Base-by-base conservation (phyloP, 2,329 filamentous ascomycete species). In the Cordyceps sp. region DNA sequence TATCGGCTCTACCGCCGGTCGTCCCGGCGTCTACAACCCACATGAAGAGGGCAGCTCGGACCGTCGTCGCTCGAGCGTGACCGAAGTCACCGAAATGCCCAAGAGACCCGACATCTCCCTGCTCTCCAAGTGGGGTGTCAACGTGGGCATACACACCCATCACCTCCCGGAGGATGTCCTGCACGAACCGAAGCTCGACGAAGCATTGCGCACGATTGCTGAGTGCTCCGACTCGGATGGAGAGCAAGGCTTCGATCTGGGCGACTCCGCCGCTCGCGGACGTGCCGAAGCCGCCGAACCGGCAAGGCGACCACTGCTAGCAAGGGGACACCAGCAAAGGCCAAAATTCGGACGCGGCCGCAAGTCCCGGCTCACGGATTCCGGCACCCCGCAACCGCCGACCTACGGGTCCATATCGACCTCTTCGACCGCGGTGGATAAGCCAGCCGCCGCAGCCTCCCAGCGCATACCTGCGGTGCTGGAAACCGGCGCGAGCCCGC, bases 111-210 rank as follows among this genome's bases (percentile, higher is more conserved):
- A 59, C 1, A 60, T 70, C 16, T 59, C 60, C 4, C 52, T 55
- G 13, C 47, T 70, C 14, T 52, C 58, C 40, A 63, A 67, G 52
- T 53, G 80, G 30, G 75, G 75, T 4, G 63, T 81, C 16, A 80
- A 62, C 40, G 62, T 83, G 38, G 77, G 78, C 2, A 86, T 88
- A 54, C 75, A 76, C 39, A 85, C 81, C 4, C 78, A 85, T 40
- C 72, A 73, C 34, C 55, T 92, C 2, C 65, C 73, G 8, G 64
- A 71, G 35, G 67, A 72, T 17, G 65, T 78, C 10, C 58, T 81
- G 4, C 58, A 62, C 10, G 49, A 57, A 17, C 42, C 49, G 8
- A 42, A 41, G 24, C 46, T 44, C 3, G 52, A 55, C 10, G 42
- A 46, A 5, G 43, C 47, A 10, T 46, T 43, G 2, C 50, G 52